Evolutionary conservation across 345 rosid genomes (phyloP), one percentile per base, ranked within the genome.

Genomic region (Camelina hispida): DNA sequence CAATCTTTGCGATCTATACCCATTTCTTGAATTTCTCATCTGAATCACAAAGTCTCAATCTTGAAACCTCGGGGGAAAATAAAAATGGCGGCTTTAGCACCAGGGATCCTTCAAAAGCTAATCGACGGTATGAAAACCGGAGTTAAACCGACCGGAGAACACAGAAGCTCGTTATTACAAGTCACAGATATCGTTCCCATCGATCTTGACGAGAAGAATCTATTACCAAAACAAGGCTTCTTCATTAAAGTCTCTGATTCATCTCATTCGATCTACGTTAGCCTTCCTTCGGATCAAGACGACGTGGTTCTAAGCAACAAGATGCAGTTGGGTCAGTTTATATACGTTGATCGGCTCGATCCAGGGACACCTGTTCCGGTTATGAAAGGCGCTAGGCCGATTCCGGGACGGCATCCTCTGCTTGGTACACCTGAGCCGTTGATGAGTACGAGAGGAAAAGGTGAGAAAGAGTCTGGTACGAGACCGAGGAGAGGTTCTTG

Each of bases 301-400:
- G 99, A 96, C 20, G 83, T 76, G 44, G 93, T 96, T 47, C 80
- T 95, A 9, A 95, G 97, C 85, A 77, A 90, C 83, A 89, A 87
- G 76, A 85, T 96, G 93, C 98, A 96, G 82, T 84, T 96, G 9
- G 99, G 99, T 10, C 98, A 96, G 72, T 93, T 89, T 83, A 86
- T 93, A 53, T 88, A 96, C 64, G 87, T 96, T 0, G 99, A 96
- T 13, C 79, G 84, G 47, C 78, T 96, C 40, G 99, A 96, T 75
- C 95, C 94, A 4, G 99, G 97, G 2, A 91, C 97, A 0, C 98
- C 97, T 10, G 94, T 96, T 37, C 99, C 99, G 0, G 81, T 93
- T n/a, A 78, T 91, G 17, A 85, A 78, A 81, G 93, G 96, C 3
- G 88, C 89, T 30, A 96, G 86, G 52, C 98, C 97, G 2, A 84